Base-by-base conservation (phyloP, 805 yeast genomes). In the Zygosaccharomyces gambellarensis region DNA sequence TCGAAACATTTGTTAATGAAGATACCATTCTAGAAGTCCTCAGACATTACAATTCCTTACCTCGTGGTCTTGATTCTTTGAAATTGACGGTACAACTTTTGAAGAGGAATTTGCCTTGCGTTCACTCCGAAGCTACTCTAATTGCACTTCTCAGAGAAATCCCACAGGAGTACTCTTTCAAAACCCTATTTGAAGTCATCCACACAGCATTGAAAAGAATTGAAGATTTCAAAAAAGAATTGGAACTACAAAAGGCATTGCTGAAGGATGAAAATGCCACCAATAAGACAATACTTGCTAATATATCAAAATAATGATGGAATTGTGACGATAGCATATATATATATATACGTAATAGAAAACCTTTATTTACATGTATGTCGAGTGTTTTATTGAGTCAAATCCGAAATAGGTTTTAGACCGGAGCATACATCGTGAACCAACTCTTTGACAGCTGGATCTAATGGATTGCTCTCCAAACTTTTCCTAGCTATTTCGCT, bases 351-450 rank as follows among this genome's bases (percentile, higher is more conserved):
- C 34, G 9, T 45, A 36, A 36, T 38, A 39, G 39, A 39, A 25
- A 23, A 9, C 8, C 19, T 6, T 43, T 43, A 43, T 43, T 43
- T 46, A 46, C 49, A 40, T 31, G 49, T n/a, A 36, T 22, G 12
- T 10, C 17, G 19, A 19, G 28, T 23, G 19, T n/a, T 34, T 6
- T 14, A 7, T 27, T 51, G 55, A 12, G 47, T 53, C 47, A 62
- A 49, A 27, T 57, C 56, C 22, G 66, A 57, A 27, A 63, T 46
- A 25, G 68, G 65, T 31, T 57, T 60, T 22, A 60, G 44, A 43
- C 69, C 70, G 14, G 69, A 61, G 46, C 70, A 66, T 19, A 65
- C 62, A 25, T 63, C 56, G 32, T 57, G 56, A 8, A 64, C 40
- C 21, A 55, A 42, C 43, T 59, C 49, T 31, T 59, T 60, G 31